Conservation (phyloP, 1,284 basidiomycete species). For the Cryptococcus depauperatus region DNA sequence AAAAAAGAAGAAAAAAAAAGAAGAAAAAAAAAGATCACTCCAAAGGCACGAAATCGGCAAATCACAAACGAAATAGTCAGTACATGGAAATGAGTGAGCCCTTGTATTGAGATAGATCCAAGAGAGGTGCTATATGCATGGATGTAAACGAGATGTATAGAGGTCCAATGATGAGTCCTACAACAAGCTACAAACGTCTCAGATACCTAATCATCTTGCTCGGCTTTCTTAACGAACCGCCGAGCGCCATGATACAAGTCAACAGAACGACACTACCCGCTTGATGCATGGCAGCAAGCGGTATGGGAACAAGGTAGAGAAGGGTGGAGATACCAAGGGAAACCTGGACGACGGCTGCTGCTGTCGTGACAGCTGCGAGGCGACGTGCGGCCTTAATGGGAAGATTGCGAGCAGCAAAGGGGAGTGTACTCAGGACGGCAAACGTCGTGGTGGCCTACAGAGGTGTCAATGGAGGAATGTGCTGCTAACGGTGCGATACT, state of each 20-base stretch:
- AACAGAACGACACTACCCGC: constrained; percentile 84
- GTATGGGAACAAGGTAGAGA: constrained; percentile 86
- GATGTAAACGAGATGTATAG: constrained; percentile 1
- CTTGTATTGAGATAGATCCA: not conserved
- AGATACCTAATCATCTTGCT: constrained; percentile 11
- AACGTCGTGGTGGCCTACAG: constrained; percentile 74
- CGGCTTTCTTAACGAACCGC: constrained; percentile 65
- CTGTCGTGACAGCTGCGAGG: constrained; percentile 62
- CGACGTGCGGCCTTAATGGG: constrained; percentile 57
- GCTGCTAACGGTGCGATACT: constrained; percentile 29
- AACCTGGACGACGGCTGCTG: constrained; percentile 78
- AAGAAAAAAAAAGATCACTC: no score
- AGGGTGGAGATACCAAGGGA: constrained; percentile 85
- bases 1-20: not conserved
- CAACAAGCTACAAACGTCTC: not conserved
- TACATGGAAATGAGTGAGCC: not conserved
- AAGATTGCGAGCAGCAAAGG: constrained; percentile 52
- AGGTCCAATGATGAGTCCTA: not conserved
- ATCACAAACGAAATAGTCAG: no score
- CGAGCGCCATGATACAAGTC: constrained; percentile 71
- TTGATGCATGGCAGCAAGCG: constrained; percentile 87
- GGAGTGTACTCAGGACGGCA: constrained; percentile 59
- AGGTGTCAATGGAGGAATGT: constrained; percentile 8
- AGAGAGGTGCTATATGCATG: constrained; percentile 9
- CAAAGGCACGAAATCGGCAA: no score